A percentile compares a stretch with the other conserved stretches of the same genome.
Evolutionary conservation across 441 rosid genomes (phyloP).

Genomic region (Euphorbia schlechtendalii): DNA sequence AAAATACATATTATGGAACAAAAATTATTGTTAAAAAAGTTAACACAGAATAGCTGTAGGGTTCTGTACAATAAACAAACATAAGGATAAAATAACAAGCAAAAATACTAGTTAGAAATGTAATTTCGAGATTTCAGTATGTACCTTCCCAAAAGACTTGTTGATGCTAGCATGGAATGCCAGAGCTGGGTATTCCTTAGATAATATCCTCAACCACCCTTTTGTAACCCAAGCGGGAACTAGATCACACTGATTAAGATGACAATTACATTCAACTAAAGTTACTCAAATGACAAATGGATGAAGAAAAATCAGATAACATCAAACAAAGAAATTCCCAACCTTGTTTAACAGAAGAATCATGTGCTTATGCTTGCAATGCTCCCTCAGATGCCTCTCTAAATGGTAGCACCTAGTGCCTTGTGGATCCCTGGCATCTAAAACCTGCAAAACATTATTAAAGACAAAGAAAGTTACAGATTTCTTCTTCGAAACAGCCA

Average conservation of each 20-base stretch:
- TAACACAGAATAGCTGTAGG: background rate
- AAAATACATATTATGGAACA: background rate
- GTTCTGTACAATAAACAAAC: background rate
- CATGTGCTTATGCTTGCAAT: constrained; percentile 86
- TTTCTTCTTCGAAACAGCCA: background rate
- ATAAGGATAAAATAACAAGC: background rate
- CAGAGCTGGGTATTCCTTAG: constrained; percentile 88
- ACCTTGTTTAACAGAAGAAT: constrained; percentile 86
- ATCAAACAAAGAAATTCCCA: constrained; percentile 12
- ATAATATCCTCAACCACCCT: constrained; percentile 80
- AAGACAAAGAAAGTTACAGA: background rate
- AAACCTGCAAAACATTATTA: constrained; percentile 42
- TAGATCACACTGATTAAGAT: constrained; percentile 67
- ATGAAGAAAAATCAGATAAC: background rate
- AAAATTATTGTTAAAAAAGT: background rate
- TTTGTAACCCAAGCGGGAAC: constrained; percentile 96
- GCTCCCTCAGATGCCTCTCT: constrained; percentile 86
- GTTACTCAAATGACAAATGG: background rate
- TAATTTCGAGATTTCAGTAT: background rate
- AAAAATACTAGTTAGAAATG: background rate
- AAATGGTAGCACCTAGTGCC: constrained; percentile 89
- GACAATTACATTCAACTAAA: constrained; percentile 5
- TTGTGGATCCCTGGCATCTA: constrained; percentile 96
- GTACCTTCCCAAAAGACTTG: constrained; percentile 93
- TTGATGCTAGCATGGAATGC: constrained; percentile 95